Base-by-base conservation (phyloP, 2,329 filamentous ascomycete species). In the Aspergillus persii region DNA sequence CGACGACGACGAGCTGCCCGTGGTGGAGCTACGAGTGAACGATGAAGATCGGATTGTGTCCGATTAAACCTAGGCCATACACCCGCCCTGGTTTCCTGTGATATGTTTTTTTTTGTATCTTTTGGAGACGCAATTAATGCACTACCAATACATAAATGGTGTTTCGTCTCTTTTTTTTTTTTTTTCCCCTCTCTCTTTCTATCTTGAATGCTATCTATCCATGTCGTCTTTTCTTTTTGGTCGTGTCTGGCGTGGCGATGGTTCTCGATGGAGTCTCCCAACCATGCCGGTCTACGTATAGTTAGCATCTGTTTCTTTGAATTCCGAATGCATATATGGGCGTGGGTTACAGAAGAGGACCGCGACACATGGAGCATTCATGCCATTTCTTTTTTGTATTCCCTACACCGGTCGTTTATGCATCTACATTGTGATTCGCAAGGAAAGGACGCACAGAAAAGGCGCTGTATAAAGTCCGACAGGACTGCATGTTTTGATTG, bases 21-120 rank as follows among this genome's bases (percentile, higher is more conserved):
- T 79, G 36, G 71, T 77, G 52, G 77, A 80, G 64, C 64, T 79
- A 36, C 72, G 67, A 48, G 71, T 78, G 46, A 68, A 67, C 23
- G 74, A 76, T 15, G 74, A 77, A 9, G 71, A 75, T 8, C 64
- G 65, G 31, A 63, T 67, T 29, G 50, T 64, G 53, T 66, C 65
- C 49, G 66, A 68, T 41, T 63, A 54, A 41, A 53, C 8, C 26
- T 11, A 2, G 23, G 18, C 30, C 46, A 15, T 33, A 30, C 8
- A 30, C 7, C 15, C n/a, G 36, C 52, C 53, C 62, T 51, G 57
- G 30, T 56, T 31, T 49, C 26, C 31, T 36, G 26, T 47, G 44
- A 47, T 47, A 27, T 53, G 8, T 44, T 26, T 30, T 47, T 56
- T 47, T 49, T 49, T 47, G 29, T 59, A 50, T 29, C 36, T 66